Conservation (phyloP, 2,329 filamentous ascomycete species). For the Aureobasidium sp. region DNA sequence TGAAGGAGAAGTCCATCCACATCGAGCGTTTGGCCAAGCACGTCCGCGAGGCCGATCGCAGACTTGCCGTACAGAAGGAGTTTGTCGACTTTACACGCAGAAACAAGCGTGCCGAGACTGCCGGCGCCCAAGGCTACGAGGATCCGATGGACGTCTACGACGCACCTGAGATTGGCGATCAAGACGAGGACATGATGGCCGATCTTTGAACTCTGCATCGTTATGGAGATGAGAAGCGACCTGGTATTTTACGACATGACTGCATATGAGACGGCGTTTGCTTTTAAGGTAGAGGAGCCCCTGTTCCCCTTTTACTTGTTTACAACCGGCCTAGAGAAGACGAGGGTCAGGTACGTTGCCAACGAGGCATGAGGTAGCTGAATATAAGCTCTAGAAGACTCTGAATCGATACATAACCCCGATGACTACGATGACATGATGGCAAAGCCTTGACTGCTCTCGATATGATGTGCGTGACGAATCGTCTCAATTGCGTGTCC, state of each 20-base stretch:
- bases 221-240: background rate
- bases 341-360: background rate
- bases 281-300: background rate
- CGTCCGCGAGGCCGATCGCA: constrained; percentile 49
- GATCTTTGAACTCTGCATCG: constrained; percentile 8
- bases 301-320: background rate
- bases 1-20: constrained; percentile 44
- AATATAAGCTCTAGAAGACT: background rate
- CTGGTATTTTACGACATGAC: background rate
- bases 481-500: no score
- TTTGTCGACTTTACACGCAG: constrained; percentile 49
- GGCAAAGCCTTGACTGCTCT: background rate
- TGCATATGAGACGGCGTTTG: constrained; percentile 9
- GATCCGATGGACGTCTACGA: constrained; percentile 32
- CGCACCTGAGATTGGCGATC: constrained; percentile 18
- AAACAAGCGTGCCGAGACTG: constrained; percentile 31
- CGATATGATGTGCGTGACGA: no score
- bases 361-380: background rate
- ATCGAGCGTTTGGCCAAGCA: constrained; percentile 46
- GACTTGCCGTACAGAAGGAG: constrained; percentile 52
- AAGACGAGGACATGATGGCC: constrained; percentile 28
- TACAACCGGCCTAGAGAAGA: background rate
- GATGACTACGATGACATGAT: background rate
- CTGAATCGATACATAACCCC: background rate
- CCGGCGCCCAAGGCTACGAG: constrained; percentile 27